Percentiles rank a stretch among this genome's conserved stretches.
phyloP scores from a whole-genome alignment of 108 stramenopile species.

The Cyclostephanos invisitatus region DNA sequence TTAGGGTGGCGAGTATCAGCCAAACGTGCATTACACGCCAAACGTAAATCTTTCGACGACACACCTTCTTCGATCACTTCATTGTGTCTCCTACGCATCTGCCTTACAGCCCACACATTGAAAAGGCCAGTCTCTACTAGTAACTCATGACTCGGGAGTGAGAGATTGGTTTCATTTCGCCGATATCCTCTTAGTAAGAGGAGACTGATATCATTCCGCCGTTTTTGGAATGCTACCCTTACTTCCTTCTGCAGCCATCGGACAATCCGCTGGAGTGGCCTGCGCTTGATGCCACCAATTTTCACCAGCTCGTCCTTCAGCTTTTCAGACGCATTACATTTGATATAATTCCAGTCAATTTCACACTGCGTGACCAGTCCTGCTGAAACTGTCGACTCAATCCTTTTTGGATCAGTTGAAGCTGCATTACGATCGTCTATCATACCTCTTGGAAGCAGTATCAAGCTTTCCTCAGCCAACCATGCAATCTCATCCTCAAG shows the following conservation, averaged over 20 bases:
- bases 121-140: conserved; percentile 23
- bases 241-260: conserved; percentile 18
- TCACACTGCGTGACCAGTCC: conserved; percentile 30
- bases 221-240: conserved; percentile 31
- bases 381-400: conserved; percentile 14
- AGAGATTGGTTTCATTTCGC: conserved; percentile 11
- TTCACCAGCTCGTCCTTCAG: conserved; percentile 19
- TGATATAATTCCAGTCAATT: conserved; percentile 36
- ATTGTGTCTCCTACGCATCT: conserved; percentile 27
- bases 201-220: conserved; percentile 28
- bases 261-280: conserved; percentile 25
- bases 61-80: conserved; percentile 1
- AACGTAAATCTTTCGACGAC: conserved; percentile 18
- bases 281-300: conserved; percentile 8
- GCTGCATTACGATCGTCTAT: background rate
- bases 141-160: conserved; percentile 29
- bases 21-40: conserved; percentile 27
- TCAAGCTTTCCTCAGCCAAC: conserved; percentile 34
- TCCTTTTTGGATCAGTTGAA: background rate
- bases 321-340: conserved; percentile 11
- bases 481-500: conserved; percentile 30
- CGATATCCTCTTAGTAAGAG: conserved; percentile 33
- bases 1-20: too few species aligned
- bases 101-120: conserved; percentile 17
- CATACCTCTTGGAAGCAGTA: conserved; percentile 20